These are phyloP conservation scores for Scheffersomyces titani DNA, from an alignment of 1,139 yeast species.

Conservation along the genomic window DNA sequence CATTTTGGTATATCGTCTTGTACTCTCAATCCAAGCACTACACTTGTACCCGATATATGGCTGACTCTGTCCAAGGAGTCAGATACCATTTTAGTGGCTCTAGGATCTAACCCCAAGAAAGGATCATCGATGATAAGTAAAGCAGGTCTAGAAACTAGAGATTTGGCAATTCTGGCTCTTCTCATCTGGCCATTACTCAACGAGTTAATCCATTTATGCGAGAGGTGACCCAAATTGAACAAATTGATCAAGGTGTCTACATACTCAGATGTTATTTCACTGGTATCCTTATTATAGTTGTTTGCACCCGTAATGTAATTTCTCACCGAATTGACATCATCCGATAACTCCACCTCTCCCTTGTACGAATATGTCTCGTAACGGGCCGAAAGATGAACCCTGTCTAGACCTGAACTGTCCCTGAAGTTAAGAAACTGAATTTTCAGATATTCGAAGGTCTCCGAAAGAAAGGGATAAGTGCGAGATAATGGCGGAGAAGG, in stretches of 20 bases:
- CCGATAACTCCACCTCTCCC: conserved; percentile 56
- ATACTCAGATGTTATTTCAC: conserved; percentile 21
- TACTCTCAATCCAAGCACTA: conserved; percentile 72
- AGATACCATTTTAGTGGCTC: conserved; percentile 63
- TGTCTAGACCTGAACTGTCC: conserved; percentile 55
- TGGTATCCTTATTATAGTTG: conserved; percentile 41
- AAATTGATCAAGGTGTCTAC: conserved; percentile 46
- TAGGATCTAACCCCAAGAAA: conserved; percentile 85
- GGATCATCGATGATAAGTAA: conserved; percentile 85
- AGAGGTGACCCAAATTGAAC: conserved; percentile 58
- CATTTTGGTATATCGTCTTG: conserved; percentile 79
- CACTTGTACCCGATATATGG: conserved; percentile 24
- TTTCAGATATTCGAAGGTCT: conserved; percentile 23
- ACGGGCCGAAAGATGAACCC: conserved; percentile 83
- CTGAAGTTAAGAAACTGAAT: conserved; percentile 61
- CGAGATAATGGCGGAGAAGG: conserved; percentile 57
- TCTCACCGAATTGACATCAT: conserved; percentile 70
- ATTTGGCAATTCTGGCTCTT: conserved; percentile 81
- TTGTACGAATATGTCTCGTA: conserved; percentile 73
- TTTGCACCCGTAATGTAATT: conserved; percentile 57
- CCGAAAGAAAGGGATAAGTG: conserved; percentile 51
- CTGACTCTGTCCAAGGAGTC: conserved; percentile 31
- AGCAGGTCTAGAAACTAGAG: conserved; percentile 65
- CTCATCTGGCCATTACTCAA: conserved; percentile 93
- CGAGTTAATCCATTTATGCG: conserved; percentile 78